Evolutionary conservation across 2,329 filamentous ascomycete genomes (phyloP).

Genomic region (Aspergillus terreus): DNA sequence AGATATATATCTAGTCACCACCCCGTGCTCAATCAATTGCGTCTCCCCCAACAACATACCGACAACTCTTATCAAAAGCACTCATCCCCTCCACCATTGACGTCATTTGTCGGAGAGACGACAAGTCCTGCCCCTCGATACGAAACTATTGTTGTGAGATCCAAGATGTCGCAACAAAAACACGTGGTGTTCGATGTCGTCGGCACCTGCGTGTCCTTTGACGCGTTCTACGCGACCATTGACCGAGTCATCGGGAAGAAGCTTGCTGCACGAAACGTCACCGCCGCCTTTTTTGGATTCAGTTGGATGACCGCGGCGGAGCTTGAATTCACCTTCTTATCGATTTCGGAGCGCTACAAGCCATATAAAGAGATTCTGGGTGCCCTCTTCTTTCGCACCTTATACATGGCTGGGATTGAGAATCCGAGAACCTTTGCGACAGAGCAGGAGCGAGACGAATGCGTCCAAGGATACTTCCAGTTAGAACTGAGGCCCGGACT

Average conservation of each 20-base stretch:
- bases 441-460: conserved; percentile 37
- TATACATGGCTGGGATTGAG: conserved; percentile 39
- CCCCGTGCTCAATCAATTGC: no score
- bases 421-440: conserved; percentile 38
- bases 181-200: conserved; percentile 53
- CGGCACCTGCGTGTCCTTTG: conserved; percentile 45
- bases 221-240: conserved; percentile 40
- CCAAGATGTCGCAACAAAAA: conserved; percentile 28
- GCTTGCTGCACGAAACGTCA: conserved; percentile 32
- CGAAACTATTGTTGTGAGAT: no score
- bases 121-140: no score
- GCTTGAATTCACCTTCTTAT: conserved; percentile 45
- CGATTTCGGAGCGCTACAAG: conserved; percentile 38
- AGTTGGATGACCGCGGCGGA: conserved; percentile 45
- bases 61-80: no score
- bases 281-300: conserved; percentile 39
- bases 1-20: no score
- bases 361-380: conserved; percentile 40
- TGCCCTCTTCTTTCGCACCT: conserved; percentile 43
- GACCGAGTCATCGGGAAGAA: conserved; percentile 34
- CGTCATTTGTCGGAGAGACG: no score
- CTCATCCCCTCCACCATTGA: no score
- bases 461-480: conserved; percentile 34
- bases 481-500: conserved; percentile 25
- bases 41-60: no score